Conservation (phyloP, 805 yeast species). For the Ogataea nonfermentans region DNA sequence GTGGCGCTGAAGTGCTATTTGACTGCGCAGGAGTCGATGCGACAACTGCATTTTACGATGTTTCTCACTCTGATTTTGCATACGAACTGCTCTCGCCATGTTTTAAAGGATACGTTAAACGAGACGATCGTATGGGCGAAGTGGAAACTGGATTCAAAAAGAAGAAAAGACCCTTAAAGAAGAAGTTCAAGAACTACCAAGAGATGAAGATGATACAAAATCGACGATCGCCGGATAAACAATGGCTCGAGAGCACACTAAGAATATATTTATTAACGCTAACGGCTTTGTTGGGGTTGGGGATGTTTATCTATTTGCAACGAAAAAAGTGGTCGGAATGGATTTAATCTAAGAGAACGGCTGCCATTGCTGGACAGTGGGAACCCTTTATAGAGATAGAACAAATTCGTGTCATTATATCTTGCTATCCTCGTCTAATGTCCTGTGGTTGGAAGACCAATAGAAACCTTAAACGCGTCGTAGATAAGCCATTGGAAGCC, state of each 20-base stretch:
- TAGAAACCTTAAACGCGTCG: constrained; percentile 92
- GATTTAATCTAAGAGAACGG: constrained; percentile 7
- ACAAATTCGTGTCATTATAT: neutral
- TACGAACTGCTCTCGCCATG: constrained; percentile 82
- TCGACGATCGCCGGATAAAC: constrained; percentile 1
- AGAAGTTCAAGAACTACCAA: constrained; percentile 12
- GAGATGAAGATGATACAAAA: constrained; percentile 13
- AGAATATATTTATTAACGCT: constrained; percentile 17
- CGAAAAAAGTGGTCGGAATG: constrained; percentile 31
- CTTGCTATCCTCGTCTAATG: constrained; percentile 11
- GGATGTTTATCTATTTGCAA: constrained; percentile 31
- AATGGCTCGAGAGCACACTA: constrained; percentile 5
- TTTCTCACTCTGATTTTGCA: constrained; percentile 75
- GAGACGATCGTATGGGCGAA: constrained; percentile 25
- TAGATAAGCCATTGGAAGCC: constrained; percentile 97
- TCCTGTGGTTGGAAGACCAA: constrained; percentile 95
- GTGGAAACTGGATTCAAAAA: constrained; percentile 1
- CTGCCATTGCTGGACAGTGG: constrained; percentile 2
- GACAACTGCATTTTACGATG: constrained; percentile 64
- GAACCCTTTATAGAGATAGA: constrained; percentile 2
- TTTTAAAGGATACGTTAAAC: constrained; percentile 71
- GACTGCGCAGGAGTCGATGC: constrained; percentile 85
- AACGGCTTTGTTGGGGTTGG: constrained; percentile 28
- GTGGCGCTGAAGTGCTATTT: constrained; percentile 78
- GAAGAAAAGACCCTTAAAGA: constrained; percentile 10